Evolutionary conservation across 140 eudicot species (phyloP).

Genomic region (Flaveria floridana): DNA sequence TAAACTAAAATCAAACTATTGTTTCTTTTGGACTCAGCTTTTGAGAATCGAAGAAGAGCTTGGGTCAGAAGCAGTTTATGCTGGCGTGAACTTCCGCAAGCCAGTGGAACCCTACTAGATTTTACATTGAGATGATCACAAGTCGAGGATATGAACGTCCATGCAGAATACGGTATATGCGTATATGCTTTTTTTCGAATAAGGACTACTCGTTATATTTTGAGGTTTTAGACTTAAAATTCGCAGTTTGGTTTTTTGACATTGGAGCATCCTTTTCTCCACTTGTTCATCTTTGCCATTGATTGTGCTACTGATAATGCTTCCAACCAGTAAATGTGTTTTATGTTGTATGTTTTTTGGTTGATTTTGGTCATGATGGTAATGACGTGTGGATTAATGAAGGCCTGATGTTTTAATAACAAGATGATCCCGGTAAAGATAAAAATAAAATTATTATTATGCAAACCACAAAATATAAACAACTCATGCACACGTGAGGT

Average conservation of each 20-base stretch:
- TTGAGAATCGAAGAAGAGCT: constrained; percentile 95
- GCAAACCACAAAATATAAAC: no score
- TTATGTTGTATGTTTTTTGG: background rate
- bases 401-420: no score
- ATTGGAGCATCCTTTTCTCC: no score
- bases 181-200: background rate
- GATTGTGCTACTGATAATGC: background rate
- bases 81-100: constrained; percentile 84
- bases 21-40: constrained; percentile 35
- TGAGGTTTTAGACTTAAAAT: background rate
- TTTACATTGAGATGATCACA: background rate
- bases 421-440: no score
- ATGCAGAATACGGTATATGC: background rate
- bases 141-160: background rate
- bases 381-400: background rate
- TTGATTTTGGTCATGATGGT: background rate
- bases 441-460: no score
- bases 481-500: no score
- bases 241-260: background rate
- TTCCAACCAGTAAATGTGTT: background rate
- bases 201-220: constrained; percentile 9
- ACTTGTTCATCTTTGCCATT: background rate
- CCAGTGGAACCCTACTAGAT: constrained; percentile 90
- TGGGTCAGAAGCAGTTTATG: constrained; percentile 89
- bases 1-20: background rate